Conservation (phyloP, 2,329 filamentous ascomycete species). For the Gnomoniopsis sp. region DNA sequence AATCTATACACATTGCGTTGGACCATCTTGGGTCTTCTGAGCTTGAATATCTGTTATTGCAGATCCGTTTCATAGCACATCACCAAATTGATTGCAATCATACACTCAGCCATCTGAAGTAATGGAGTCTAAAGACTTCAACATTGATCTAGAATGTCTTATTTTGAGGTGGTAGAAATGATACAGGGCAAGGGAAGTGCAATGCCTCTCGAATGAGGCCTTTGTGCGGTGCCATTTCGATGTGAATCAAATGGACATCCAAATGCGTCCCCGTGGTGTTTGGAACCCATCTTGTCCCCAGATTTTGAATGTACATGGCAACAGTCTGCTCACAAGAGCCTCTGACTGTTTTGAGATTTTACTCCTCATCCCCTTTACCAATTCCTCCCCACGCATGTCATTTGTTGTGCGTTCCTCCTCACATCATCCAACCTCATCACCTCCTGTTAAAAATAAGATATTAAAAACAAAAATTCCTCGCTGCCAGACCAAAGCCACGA, state of each 20-base stretch:
- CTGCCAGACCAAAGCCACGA: conserved; percentile 30
- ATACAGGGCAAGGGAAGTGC: conserved; percentile 12
- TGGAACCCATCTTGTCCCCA: not conserved
- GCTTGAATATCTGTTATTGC: not conserved
- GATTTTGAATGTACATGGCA: conserved; percentile 2
- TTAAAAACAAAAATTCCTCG: conserved; percentile 25
- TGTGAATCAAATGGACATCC: conserved; percentile 9
- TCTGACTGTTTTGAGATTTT: conserved; percentile 5
- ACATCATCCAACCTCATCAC: conserved; percentile 16
- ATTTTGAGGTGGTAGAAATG: conserved; percentile 7
- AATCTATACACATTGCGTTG: too few species aligned
- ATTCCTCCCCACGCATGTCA: conserved; percentile 16
- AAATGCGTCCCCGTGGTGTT: not conserved
- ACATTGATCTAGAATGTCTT: conserved; percentile 14
- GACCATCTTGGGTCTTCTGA: too few species aligned
- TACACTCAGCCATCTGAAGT: not conserved
- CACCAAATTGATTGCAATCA: not conserved
- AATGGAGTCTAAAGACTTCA: not conserved
- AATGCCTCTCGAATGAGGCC: conserved; percentile 8
- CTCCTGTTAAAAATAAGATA: conserved; percentile 20
- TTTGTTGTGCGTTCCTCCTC: conserved; percentile 3
- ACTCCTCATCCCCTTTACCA: conserved; percentile 20
- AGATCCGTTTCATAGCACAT: not conserved
- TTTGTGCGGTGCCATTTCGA: conserved; percentile 11
- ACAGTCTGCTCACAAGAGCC: conserved; percentile 6